A percentile compares a stretch with the other conserved stretches of the same genome.
phyloP scores from a whole-genome alignment of 2,329 filamentous ascomycete species.

The Apiospora pterosperma region DNA sequence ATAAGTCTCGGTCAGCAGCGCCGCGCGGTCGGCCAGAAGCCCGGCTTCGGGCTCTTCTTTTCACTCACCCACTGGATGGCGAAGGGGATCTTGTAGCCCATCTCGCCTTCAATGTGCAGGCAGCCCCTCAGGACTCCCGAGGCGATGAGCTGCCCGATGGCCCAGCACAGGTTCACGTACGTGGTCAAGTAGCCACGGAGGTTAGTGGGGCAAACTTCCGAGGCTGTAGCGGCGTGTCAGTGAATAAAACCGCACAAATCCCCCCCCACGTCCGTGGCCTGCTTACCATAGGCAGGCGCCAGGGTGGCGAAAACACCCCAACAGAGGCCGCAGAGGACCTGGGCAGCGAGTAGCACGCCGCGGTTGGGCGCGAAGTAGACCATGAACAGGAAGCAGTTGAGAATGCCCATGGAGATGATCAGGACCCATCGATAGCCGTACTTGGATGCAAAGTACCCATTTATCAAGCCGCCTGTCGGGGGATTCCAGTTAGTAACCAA shows the following conservation, averaged over 20 bases:
- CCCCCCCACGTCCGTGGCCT: too few species aligned
- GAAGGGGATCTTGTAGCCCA: conserved; percentile 41
- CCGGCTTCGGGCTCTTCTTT: conserved; percentile 1
- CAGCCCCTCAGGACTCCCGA: conserved; percentile 37
- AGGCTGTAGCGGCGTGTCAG: conserved; percentile 9
- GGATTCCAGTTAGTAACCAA: neutral
- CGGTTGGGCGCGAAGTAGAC: conserved; percentile 22
- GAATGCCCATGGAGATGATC: conserved; percentile 22
- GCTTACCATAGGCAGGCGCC: conserved; percentile 26
- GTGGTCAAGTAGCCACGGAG: conserved; percentile 36
- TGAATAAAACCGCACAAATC: neutral
- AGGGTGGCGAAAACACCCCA: conserved; percentile 30
- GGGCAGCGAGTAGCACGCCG: conserved; percentile 21
- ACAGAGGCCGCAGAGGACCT: conserved; percentile 26
- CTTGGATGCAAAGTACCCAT: conserved; percentile 24
- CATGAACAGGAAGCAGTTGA: conserved; percentile 26
- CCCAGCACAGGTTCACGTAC: conserved; percentile 45
- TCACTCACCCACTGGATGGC: conserved; percentile 38
- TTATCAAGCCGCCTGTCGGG: conserved; percentile 22
- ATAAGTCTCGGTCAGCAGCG: too few species aligned
- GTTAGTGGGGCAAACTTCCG: conserved; percentile 29
- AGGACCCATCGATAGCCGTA: conserved; percentile 27
- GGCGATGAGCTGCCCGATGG: conserved; percentile 38
- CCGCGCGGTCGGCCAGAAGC: too few species aligned
- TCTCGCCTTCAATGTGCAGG: conserved; percentile 30